Evolutionary conservation across 192 early-diverging fungal genomes (phyloP).

Genomic region (Entophlyctis luteolus): DNA sequence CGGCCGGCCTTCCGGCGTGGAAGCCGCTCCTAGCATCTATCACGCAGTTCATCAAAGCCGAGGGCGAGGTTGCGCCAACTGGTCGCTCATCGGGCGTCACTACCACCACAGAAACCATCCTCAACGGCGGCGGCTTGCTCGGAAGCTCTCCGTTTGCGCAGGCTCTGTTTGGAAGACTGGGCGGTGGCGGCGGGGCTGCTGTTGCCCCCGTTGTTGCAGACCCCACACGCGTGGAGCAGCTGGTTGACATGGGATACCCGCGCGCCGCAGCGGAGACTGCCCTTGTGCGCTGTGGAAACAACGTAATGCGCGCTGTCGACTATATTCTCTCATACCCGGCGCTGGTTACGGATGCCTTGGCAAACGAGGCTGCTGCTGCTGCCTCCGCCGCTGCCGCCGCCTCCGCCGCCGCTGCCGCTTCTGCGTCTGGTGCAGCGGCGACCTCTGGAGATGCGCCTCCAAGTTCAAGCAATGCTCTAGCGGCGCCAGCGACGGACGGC

Average conservation of each 20-base stretch:
- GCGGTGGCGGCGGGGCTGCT: not conserved
- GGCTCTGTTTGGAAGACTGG: slow-evolving; percentile 5
- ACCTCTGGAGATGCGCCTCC: not conserved
- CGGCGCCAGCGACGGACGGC: not conserved
- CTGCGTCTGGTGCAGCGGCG: slow-evolving; percentile 15
- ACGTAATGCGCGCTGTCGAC: slow-evolving; percentile 76
- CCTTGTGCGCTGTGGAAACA: slow-evolving; percentile 70
- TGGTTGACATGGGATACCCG: slow-evolving; percentile 86
- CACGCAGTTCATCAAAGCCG: slow-evolving; percentile 66
- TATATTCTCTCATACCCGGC: slow-evolving; percentile 74
- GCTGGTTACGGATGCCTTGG: slow-evolving; percentile 26
- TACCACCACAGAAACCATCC: not conserved
- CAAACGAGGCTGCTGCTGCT: slow-evolving; percentile 35
- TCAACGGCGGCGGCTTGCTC: not conserved
- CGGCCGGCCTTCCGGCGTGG: slow-evolving; percentile 52
- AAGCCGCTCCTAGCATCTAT: slow-evolving; percentile 56
- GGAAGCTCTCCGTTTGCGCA: slow-evolving; percentile 7
- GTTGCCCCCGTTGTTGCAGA: slow-evolving; percentile 55
- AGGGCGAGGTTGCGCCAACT: slow-evolving; percentile 60
- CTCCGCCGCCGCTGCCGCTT: slow-evolving; percentile 21
- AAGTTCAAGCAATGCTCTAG: not conserved
- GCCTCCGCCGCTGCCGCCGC: slow-evolving; percentile 23
- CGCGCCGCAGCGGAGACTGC: slow-evolving; percentile 72
- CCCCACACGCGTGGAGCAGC: slow-evolving; percentile 59
- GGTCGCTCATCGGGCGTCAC: not conserved